Evolutionary conservation across 495 filamentous ascomycete genomes (phyloP).

Genomic region (Xylaria castorea): DNA sequence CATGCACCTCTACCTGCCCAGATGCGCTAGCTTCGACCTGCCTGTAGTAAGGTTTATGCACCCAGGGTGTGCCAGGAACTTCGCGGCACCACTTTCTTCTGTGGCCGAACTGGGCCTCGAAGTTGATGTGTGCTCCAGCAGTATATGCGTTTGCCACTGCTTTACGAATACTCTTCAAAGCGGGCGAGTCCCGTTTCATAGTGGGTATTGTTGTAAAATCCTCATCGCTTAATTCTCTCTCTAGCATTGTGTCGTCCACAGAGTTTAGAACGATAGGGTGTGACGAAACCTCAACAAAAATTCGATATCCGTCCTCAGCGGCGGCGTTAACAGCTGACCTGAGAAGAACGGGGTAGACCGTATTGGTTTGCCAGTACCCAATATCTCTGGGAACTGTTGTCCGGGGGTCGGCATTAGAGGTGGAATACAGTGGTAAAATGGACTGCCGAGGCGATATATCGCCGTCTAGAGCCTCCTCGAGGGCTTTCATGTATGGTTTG

Average conservation of each 20-base stretch:
- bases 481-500: slow-evolving; percentile 34
- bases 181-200: background rate
- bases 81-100: slow-evolving; percentile 35
- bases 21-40: slow-evolving; percentile 33
- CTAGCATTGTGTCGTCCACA: slow-evolving; percentile 33
- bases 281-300: slow-evolving; percentile 43
- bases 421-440: slow-evolving; percentile 46
- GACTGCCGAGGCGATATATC: background rate
- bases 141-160: slow-evolving; percentile 36
- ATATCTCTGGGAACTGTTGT: slow-evolving; percentile 29
- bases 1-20: slow-evolving; percentile 31
- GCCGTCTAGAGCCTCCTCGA: slow-evolving; percentile 32
- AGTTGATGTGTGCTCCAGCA: slow-evolving; percentile 40
- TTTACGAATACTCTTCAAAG: slow-evolving; percentile 25
- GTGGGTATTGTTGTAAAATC: slow-evolving; percentile 13
- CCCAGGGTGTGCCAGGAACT: slow-evolving; percentile 44
- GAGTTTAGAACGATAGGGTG: slow-evolving; percentile 42
- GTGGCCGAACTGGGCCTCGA: slow-evolving; percentile 34
- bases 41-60: slow-evolving; percentile 39
- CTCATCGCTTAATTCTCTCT: slow-evolving; percentile 20
- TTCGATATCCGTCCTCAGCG: slow-evolving; percentile 35
- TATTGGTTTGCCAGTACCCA: slow-evolving; percentile 35
- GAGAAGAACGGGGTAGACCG: slow-evolving; percentile 1
- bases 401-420: slow-evolving; percentile 40
- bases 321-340: background rate